Conservation (phyloP, 2,329 filamentous ascomycete species). For the Calonectria fujianensis region DNA sequence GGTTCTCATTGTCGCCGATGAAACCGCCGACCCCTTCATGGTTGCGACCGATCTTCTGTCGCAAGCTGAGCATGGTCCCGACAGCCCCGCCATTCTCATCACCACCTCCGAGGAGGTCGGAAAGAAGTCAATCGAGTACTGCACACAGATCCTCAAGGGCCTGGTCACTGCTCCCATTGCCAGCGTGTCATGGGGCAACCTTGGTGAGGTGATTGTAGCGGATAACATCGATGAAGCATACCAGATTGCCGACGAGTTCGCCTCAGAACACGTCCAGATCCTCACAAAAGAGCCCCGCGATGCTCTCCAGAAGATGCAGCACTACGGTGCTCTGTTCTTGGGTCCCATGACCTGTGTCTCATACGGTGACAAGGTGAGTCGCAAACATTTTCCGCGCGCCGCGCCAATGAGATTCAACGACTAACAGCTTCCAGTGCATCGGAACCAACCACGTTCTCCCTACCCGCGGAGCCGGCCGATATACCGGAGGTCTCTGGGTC, state of each 20-base stretch:
- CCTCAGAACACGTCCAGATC: slow-evolving; percentile 41
- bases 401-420: not conserved
- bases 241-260: slow-evolving; percentile 40
- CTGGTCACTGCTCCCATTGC: slow-evolving; percentile 35
- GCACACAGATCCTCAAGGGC: slow-evolving; percentile 34
- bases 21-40: slow-evolving; percentile 40
- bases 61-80: slow-evolving; percentile 33
- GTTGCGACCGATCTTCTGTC: slow-evolving; percentile 33
- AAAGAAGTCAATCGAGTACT: slow-evolving; percentile 32
- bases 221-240: slow-evolving; percentile 40
- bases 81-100: slow-evolving; percentile 33
- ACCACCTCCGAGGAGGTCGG: slow-evolving; percentile 34
- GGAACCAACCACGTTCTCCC: slow-evolving; percentile 43
- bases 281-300: slow-evolving; percentile 39
- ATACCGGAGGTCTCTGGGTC: slow-evolving; percentile 39
- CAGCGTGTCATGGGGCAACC: slow-evolving; percentile 36
- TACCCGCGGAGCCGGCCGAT: slow-evolving; percentile 29
- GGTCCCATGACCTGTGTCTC: slow-evolving; percentile 41
- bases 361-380: slow-evolving; percentile 43
- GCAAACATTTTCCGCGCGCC: not conserved
- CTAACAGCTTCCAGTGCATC: slow-evolving; percentile 37
- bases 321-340: slow-evolving; percentile 42
- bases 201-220: slow-evolving; percentile 39
- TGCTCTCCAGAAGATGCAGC: slow-evolving; percentile 40
- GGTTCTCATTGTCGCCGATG: slow-evolving; percentile 40